Evolutionary conservation across 108 stramenopile genomes (phyloP).

Genomic region (Nannochloropsis granulata): DNA sequence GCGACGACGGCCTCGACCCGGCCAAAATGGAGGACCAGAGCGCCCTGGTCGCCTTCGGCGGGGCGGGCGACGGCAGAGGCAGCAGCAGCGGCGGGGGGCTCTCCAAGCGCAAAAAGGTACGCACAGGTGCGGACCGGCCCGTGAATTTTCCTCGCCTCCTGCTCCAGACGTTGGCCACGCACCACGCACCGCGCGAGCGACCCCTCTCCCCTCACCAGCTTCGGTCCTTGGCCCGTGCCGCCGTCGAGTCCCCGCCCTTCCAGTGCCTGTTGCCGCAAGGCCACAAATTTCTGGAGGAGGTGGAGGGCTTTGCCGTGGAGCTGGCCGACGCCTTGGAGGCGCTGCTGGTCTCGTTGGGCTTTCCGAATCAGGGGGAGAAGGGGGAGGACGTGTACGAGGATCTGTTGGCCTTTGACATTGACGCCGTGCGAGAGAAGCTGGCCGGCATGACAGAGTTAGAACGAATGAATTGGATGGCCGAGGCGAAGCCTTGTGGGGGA

Average conservation of each 20-base stretch:
- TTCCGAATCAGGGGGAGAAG: neutral
- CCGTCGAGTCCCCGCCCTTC: neutral
- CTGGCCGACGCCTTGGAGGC: constrained; percentile 1
- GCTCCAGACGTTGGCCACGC: neutral
- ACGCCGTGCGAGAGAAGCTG: neutral
- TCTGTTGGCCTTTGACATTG: neutral
- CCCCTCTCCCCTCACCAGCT: constrained; percentile 18
- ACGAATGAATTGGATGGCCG: neutral
- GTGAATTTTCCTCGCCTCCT: constrained; percentile 20
- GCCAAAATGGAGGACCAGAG: constrained; percentile 63
- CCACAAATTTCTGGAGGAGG: constrained; percentile 27
- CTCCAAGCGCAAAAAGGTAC: neutral
- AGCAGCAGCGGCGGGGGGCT: neutral
- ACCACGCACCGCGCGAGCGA: constrained; percentile 2
- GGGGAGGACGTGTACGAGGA: neutral
- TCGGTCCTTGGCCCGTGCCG: neutral
- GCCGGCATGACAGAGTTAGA: neutral
- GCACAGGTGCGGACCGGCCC: constrained; percentile 2
- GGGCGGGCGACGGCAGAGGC: neutral
- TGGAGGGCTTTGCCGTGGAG: constrained; percentile 12
- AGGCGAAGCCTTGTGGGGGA: neutral
- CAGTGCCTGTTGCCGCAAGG: constrained; percentile 33
- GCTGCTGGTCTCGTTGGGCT: neutral
- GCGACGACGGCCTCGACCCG: constrained; percentile 92
- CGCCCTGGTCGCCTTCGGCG: neutral